phyloP scores from a whole-genome alignment of 108 stramenopile genomes.

The Halocafeteria seosinensis region DNA sequence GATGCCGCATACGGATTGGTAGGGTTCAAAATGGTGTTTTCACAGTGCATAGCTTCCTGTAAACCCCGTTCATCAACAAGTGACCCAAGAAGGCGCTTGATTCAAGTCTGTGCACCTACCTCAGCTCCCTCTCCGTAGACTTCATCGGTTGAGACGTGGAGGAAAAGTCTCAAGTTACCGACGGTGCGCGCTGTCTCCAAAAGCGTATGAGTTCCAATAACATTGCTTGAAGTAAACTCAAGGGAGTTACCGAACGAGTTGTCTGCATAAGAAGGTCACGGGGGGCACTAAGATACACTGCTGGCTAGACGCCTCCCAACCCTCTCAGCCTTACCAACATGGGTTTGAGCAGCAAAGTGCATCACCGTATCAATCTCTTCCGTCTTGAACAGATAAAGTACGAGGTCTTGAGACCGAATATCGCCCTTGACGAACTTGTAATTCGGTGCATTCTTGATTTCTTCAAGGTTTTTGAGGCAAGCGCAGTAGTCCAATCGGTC shows the following conservation, averaged over 20 bases:
- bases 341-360: conserved; percentile 96
- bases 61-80: too few species aligned
- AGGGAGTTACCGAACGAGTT: conserved; percentile 99
- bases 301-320: too few species aligned
- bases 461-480: conserved; percentile 74
- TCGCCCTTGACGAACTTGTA: conserved; percentile 54
- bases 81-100: too few species aligned
- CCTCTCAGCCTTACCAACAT: conserved; percentile 20
- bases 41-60: background rate
- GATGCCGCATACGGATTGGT: conserved; percentile 98
- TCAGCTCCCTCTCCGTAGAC: conserved; percentile 93
- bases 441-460: conserved; percentile 14
- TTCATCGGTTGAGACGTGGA: conserved; percentile 93
- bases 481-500: conserved; percentile 92
- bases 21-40: conserved; percentile 27
- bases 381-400: conserved; percentile 66
- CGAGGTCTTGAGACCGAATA: conserved; percentile 76
- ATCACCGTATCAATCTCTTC: conserved; percentile 90
- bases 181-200: conserved; percentile 81
- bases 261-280: conserved; percentile 62
- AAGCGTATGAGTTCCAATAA: conserved; percentile 90
- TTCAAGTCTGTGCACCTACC: conserved; percentile 38
- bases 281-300: too few species aligned
- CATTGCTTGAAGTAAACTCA: conserved; percentile 91
- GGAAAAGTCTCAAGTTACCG: conserved; percentile 58